phyloP scores from a whole-genome alignment of 768 basidiomycete species.

The Suillus ampliporus region DNA sequence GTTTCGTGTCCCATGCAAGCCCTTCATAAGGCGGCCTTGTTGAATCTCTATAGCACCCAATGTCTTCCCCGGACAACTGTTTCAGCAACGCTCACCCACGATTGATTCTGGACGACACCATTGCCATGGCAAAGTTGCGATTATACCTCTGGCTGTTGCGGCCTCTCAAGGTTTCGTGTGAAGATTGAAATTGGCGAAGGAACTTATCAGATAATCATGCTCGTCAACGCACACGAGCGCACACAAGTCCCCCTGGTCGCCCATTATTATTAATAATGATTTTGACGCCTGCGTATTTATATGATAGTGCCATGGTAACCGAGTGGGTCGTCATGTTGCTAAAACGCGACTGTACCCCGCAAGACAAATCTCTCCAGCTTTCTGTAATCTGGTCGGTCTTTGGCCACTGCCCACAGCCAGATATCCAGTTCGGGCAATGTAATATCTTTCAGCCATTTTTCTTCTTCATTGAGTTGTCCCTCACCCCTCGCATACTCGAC shows the following conservation, averaged over 20 bases:
- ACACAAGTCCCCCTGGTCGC: neutral
- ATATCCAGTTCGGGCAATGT: constrained; percentile 67
- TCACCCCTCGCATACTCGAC: constrained; percentile 53
- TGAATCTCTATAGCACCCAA: neutral
- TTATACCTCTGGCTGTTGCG: neutral
- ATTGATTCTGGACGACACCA: neutral
- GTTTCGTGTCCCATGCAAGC: neutral
- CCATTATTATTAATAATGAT: neutral
- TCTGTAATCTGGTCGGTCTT: constrained; percentile 77
- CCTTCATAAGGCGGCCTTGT: neutral
- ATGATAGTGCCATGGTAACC: neutral
- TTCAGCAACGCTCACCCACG: neutral
- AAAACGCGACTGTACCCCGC: constrained; percentile 48
- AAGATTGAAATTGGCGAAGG: neutral
- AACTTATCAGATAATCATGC: neutral
- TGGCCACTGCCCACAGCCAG: constrained; percentile 86
- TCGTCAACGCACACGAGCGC: neutral
- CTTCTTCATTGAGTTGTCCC: constrained; percentile 27
- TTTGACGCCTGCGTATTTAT: neutral
- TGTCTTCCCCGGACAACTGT: neutral
- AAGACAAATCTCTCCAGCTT: constrained; percentile 69
- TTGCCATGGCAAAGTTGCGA: neutral
- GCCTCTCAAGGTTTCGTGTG: neutral
- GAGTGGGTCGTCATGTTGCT: neutral
- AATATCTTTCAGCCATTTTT: constrained; percentile 60